Percentiles rank a stretch among this genome's conserved stretches.
Conservation (phyloP, 139 green algal species). For the Chlorella sorokiniana region DNA sequence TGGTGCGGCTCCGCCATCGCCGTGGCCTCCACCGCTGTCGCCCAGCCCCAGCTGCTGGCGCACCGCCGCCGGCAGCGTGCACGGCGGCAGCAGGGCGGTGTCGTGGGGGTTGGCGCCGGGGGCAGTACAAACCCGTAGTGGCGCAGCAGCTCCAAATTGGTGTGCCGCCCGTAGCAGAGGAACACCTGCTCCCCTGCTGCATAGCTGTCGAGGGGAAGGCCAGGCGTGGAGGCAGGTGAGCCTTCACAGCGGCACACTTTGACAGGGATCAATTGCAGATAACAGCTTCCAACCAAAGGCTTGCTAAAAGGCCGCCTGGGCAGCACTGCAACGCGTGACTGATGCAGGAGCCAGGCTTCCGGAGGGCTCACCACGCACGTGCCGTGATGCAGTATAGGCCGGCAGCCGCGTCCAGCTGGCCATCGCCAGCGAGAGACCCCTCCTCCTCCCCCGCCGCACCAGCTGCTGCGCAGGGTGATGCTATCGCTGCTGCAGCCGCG, state of each 20-base stretch:
- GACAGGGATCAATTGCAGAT: no score
- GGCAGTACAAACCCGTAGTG: conserved; percentile 87
- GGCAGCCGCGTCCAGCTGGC: conserved; percentile 44
- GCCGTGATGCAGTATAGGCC: conserved; percentile 50
- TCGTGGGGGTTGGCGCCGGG: conserved; percentile 83
- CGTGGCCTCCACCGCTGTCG: neutral
- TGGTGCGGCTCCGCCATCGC: neutral
- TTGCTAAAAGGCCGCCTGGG: neutral
- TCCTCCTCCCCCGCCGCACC: neutral
- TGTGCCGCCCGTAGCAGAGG: conserved; percentile 88
- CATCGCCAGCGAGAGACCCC: conserved; percentile 48
- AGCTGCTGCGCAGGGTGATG: neutral
- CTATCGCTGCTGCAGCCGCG: neutral
- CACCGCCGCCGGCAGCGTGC: conserved; percentile 32
- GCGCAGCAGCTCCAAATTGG: conserved; percentile 87
- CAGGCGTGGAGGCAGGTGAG: neutral
- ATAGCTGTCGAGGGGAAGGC: conserved; percentile 37
- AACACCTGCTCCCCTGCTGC: conserved; percentile 70
- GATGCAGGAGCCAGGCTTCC: neutral
- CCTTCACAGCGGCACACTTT: no score
- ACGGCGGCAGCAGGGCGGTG: conserved; percentile 42
- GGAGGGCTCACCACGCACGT: neutral
- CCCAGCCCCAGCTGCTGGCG: conserved; percentile 10
- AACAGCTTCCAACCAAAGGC: no score
- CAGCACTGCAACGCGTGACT: neutral